A percentile compares a stretch with the other conserved stretches of the same genome.
These are phyloP conservation scores for Collybiopsis luxurians DNA, from an alignment of 768 basidiomycete genomes.

Conservation along the genomic window DNA sequence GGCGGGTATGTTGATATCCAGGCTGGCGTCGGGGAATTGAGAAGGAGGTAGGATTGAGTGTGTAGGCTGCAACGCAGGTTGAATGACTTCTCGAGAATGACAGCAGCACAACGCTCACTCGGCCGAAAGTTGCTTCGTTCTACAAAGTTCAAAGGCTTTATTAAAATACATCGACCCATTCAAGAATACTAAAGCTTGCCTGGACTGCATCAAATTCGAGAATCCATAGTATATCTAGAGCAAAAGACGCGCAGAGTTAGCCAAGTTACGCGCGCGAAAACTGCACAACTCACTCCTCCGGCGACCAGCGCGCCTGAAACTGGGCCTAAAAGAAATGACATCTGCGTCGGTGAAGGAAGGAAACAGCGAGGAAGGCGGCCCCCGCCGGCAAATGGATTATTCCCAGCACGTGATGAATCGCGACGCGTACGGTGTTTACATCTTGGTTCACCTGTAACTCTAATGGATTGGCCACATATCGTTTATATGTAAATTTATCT, in stretches of 20 bases:
- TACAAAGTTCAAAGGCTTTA: no score
- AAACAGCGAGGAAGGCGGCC: background rate
- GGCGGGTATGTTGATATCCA: constrained; percentile 28
- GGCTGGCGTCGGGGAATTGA: constrained; percentile 48
- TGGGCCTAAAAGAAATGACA: constrained; percentile 51
- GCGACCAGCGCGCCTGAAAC: constrained; percentile 68
- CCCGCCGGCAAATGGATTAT: no score
- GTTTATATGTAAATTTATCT: no score
- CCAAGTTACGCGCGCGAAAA: background rate
- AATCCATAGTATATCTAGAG: constrained; percentile 68
- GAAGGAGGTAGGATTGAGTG: constrained; percentile 46
- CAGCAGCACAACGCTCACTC: constrained; percentile 61
- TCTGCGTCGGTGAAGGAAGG: background rate
- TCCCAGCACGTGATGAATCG: background rate
- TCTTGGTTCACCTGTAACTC: no score
- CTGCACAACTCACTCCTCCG: constrained; percentile 48
- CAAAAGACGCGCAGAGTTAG: no score
- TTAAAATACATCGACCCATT: no score
- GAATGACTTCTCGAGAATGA: no score
- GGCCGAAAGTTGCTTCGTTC: constrained; percentile 40
- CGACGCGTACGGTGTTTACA: no score
- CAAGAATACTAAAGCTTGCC: no score
- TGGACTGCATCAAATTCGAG: constrained; percentile 59
- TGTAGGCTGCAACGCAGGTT: constrained; percentile 51
- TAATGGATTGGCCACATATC: no score